Conservation (phyloP, 768 basidiomycete species). For the Collybia nuda region DNA sequence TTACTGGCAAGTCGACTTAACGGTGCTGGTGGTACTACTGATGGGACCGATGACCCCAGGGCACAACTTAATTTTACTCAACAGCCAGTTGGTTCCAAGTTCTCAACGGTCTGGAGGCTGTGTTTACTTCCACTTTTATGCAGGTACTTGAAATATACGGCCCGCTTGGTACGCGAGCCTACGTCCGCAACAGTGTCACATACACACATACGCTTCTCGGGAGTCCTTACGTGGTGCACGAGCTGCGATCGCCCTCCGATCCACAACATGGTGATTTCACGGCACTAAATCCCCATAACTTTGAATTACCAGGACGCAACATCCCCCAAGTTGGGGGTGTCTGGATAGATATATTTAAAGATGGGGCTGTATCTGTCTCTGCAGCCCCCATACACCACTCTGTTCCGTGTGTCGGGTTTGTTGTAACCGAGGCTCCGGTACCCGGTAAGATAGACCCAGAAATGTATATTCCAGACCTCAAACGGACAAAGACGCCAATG, state of each 20-base stretch:
- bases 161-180: constrained; percentile 79
- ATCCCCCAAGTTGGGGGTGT: constrained; percentile 56
- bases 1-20: constrained; percentile 70
- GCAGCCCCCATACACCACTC: constrained; percentile 82
- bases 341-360: constrained; percentile 68
- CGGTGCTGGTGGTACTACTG: constrained; percentile 67
- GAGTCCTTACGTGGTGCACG: constrained; percentile 77
- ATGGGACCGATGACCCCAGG: constrained; percentile 62
- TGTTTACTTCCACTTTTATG: constrained; percentile 1
- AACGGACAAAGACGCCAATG: constrained; percentile 69
- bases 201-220: constrained; percentile 72
- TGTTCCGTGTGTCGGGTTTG: constrained; percentile 80
- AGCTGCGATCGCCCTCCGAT: constrained; percentile 68
- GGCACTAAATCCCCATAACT: constrained; percentile 41
- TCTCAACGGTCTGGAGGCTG: background rate
- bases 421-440: constrained; percentile 66
- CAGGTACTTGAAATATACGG: constrained; percentile 85
- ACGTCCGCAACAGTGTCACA: constrained; percentile 65
- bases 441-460: constrained; percentile 77
- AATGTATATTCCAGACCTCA: constrained; percentile 66
- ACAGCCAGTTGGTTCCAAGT: constrained; percentile 27
- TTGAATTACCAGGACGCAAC: constrained; percentile 68
- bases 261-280: constrained; percentile 50
- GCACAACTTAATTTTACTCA: constrained; percentile 30
- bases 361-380: constrained; percentile 57